Evolutionary conservation across 805 yeast genomes (phyloP), one percentile per base, ranked within the genome.

Genomic region (Candida silvatica): DNA sequence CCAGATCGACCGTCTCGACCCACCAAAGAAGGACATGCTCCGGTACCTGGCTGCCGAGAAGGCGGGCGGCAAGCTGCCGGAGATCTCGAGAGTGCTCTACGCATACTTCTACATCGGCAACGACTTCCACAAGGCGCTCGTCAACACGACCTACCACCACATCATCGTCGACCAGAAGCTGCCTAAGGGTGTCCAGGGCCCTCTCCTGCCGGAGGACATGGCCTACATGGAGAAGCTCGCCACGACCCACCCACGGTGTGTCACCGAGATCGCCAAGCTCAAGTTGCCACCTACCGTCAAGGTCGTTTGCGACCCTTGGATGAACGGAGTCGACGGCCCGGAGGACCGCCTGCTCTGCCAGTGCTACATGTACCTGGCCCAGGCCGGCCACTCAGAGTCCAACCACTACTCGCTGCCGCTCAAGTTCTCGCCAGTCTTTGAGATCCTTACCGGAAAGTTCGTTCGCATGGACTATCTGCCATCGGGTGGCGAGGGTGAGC

Each of bases 221-320:
- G 49, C 45, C 32, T 74, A 62, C 31, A 61, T 74, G 52, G 88
- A 81, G 58, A 55, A 57, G 4, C 49, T 61, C 34, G 66, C 74
- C 40, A 49, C 60, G 47, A 47, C 55, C 18, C 80, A 79, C 51
- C 87, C 87, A 15, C 40, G 49, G 2, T 76, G 80, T 41, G 43
- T 54, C 41, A 82, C 77, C 18, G 87, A 81, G 56, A 65, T 80
- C 46, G 81, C 66, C 39, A 79, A 80, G 54, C 65, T 80, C 58
- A 67, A 74, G 44, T 63, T 81, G 39, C 88, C 87, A 41, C 51
- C 61, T 51, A 53, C 70, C 54, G 61, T 52, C 43, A 47, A 54
- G 24, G 77, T 79, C 32, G 69, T 76, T 46, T 69, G 69, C 51
- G 90, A 81, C 54, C 85, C 88, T 35, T 83, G 94, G 94, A 83